Evolutionary conservation across 352 stramenopile species (phyloP), one percentile per base, ranked within the genome.

Genomic region (Discostella stelligera): DNA sequence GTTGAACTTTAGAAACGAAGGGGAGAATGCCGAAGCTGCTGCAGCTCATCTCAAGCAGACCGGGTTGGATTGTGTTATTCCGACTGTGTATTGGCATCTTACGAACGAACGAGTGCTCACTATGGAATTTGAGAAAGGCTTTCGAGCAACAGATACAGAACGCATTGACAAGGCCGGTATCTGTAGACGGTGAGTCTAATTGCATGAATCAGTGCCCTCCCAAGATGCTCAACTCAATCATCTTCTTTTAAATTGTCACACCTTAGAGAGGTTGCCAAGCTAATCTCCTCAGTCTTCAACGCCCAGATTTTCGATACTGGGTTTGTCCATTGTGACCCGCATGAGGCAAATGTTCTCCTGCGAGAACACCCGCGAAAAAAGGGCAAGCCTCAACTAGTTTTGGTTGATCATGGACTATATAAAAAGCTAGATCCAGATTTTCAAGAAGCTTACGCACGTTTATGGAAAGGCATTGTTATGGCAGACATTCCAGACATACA

Each of bases 341-440:
- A 99, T 80, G 90, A 95, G 21, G 96, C 95, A 20, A 99, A 99
- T 82, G 81, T 90, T 9, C 66, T 92, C 0, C 44, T 90, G 56
- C 72, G 87, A 59, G 74, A 77, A 8, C 75, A 84, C 25, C 75
- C 69, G n/a, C 16, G 49, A 0, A 86, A 88, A 53, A 82, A 74
- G 32, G 86, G 85, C 16, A 94, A 94, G 68, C 89, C 95, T 14
- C 92, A 98, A 87, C 87, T 99, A 25, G 96, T 98, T 46, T 83
- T 99, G 10, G 89, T 98, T 0, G 97, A 99, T 85, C 97, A 99
- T 79, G 97, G 97, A 18, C 84, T 99, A 3, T 99, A 99, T 66
- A 92, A 96, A 18, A 86, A 96, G 39, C 84, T 99, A 16, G 95
- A 98, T 61, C 85, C 91, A 32, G 83, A 94, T 20, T 98, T 99